Evolutionary conservation across 2,329 filamentous ascomycete genomes (phyloP).

Genomic region (Fusarium robinianum): DNA sequence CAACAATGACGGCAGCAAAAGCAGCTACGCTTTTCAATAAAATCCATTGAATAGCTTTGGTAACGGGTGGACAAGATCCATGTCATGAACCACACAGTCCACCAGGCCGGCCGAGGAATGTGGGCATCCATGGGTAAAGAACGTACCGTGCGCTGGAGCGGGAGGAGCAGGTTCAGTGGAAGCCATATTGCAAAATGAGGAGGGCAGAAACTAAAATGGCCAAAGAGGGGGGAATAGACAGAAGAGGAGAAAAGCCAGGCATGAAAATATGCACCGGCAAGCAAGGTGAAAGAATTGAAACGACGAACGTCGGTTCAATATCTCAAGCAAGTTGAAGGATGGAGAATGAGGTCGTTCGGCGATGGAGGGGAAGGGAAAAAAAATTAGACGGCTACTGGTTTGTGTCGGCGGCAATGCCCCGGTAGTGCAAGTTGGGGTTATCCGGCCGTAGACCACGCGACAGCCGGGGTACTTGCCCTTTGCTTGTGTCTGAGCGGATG

Average conservation of each 20-base stretch:
- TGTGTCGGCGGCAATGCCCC: slow-evolving; percentile 37
- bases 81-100: slow-evolving; percentile 12
- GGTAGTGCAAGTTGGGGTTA: slow-evolving; percentile 28
- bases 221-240: slow-evolving; percentile 9
- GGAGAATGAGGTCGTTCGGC: slow-evolving; percentile 30
- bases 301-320: no score
- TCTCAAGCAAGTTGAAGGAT: slow-evolving; percentile 30
- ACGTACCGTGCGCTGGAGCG: slow-evolving; percentile 36
- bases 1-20: no score
- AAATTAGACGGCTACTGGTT: slow-evolving; percentile 37
- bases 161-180: slow-evolving; percentile 39
- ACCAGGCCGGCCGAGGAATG: slow-evolving; percentile 27
- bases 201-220: slow-evolving; percentile 22
- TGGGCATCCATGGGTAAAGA: slow-evolving; percentile 13
- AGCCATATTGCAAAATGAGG: slow-evolving; percentile 39
- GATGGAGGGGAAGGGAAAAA: slow-evolving; percentile 36
- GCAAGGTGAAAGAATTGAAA: slow-evolving; percentile 32
- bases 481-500: background rate
- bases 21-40: slow-evolving; percentile 4
- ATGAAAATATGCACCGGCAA: slow-evolving; percentile 37
- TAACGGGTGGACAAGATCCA: slow-evolving; percentile 10
- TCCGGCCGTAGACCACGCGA: slow-evolving; percentile 15
- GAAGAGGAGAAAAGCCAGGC: slow-evolving; percentile 30
- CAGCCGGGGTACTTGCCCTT: slow-evolving; percentile 23
- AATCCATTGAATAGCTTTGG: no score